Evolutionary conservation across 2,329 filamentous ascomycete species (phyloP).

Genomic region (Neurospora sp.): DNA sequence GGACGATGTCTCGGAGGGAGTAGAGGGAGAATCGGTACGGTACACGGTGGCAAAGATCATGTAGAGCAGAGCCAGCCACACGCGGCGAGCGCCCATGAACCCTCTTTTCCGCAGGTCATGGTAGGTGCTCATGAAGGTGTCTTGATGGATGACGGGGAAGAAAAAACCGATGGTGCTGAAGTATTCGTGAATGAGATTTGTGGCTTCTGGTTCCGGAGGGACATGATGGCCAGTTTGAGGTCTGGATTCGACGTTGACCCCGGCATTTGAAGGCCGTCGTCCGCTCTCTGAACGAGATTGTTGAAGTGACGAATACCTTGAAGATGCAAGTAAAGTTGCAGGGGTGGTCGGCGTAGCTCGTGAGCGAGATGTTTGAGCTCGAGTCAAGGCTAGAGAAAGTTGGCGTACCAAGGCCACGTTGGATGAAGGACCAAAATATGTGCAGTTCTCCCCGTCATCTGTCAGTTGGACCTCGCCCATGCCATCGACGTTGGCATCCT

Average conservation of each 20-base stretch:
- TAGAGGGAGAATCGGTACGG: neutral
- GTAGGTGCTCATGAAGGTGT: neutral
- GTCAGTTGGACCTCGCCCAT: slow-evolving; percentile 1
- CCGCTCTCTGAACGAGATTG: neutral
- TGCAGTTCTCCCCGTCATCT: neutral
- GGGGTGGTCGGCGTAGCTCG: neutral
- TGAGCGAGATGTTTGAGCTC: neutral
- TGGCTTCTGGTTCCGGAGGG: neutral
- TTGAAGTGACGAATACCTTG: neutral
- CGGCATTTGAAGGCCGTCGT: neutral
- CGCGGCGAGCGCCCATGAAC: neutral
- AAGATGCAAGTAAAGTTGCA: neutral
- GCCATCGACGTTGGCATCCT: neutral
- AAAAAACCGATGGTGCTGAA: neutral
- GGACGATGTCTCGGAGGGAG: neutral
- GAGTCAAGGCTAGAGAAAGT: neutral
- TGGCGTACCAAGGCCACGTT: neutral
- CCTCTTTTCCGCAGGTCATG: neutral
- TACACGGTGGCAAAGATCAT: slow-evolving; percentile 1
- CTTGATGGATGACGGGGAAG: neutral
- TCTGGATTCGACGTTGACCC: neutral
- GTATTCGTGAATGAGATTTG: neutral
- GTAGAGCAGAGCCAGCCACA: slow-evolving; percentile 2
- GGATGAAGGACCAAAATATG: slow-evolving; percentile 2
- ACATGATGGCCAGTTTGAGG: neutral